A percentile compares a stretch with the other conserved stretches of the same genome.
Evolutionary conservation across 164 flowering plant genomes (phyloP).

Genomic region (Houttuynia cordata): DNA sequence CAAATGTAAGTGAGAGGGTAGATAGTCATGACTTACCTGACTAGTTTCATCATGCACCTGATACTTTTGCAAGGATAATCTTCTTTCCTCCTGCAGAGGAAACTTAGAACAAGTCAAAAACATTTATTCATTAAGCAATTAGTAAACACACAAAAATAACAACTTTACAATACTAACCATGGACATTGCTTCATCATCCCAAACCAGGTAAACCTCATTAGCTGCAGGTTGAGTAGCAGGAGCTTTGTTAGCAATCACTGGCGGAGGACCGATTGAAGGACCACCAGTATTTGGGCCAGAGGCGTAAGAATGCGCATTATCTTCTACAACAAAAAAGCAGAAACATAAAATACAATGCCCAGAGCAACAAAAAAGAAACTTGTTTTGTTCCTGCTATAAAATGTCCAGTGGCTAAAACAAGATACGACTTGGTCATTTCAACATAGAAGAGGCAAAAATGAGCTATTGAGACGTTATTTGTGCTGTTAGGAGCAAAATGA

Average conservation of each 20-base stretch:
- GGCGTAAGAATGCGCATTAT: conserved; percentile 77
- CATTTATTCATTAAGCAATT: neutral
- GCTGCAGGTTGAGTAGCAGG: conserved; percentile 53
- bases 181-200: conserved; percentile 99
- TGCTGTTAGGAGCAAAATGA: conserved; percentile 24
- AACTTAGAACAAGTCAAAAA: conserved; percentile 1
- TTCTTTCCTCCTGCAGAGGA: conserved; percentile 79
- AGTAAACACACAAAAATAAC: neutral
- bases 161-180: conserved; percentile 49
- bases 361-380: too few species aligned
- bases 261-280: conserved; percentile 94
- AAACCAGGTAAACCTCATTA: conserved; percentile 89
- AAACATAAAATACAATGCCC: neutral
- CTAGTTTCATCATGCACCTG: conserved; percentile 99
- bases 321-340: conserved; percentile 7
- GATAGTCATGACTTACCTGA: conserved; percentile 89
- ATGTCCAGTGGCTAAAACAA: too few species aligned
- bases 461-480: conserved; percentile 5
- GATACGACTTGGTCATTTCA: too few species aligned
- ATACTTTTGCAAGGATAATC: conserved; percentile 82
- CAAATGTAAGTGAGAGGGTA: conserved; percentile 16
- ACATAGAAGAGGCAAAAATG: too few species aligned
- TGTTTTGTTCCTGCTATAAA: too few species aligned
- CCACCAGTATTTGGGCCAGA: conserved; percentile 98
- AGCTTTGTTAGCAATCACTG: conserved; percentile 84